Conservation (phyloP, 257 asterid species). For the Solanum bulbocastanum region DNA sequence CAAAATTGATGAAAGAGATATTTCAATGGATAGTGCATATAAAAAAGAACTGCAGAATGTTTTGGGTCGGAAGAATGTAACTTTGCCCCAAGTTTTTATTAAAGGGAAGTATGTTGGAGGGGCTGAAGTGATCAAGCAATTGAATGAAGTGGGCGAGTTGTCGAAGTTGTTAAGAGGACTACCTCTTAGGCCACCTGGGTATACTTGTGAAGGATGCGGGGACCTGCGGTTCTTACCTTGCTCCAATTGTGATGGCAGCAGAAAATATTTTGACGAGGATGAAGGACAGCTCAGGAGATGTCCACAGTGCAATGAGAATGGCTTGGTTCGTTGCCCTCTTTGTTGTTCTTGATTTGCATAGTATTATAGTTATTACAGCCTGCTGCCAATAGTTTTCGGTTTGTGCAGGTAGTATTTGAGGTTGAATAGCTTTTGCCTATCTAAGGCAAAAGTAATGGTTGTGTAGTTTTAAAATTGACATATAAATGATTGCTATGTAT, state of each 20-base stretch:
- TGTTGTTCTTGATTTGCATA: slow-evolving; percentile 6
- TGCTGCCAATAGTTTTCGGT: not conserved
- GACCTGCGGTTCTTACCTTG: slow-evolving; percentile 47
- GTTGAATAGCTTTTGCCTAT: not conserved
- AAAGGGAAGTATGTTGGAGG: slow-evolving; percentile 58
- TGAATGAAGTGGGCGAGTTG: slow-evolving; percentile 43
- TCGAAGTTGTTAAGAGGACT: slow-evolving; percentile 32
- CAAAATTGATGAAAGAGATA: slow-evolving; percentile 69
- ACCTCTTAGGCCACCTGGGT: slow-evolving; percentile 18
- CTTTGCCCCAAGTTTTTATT: slow-evolving; percentile 74
- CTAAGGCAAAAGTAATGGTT: not conserved
- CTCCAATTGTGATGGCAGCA: slow-evolving; percentile 43
- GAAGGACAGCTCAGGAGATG: slow-evolving; percentile 28
- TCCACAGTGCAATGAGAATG: slow-evolving; percentile 13
- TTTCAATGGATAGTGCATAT: slow-evolving; percentile 71
- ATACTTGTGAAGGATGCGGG: slow-evolving; percentile 38
- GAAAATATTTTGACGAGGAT: slow-evolving; percentile 40
- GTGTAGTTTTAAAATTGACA: not conserved
- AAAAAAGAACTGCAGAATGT: slow-evolving; percentile 58
- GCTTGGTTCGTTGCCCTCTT: slow-evolving; percentile 11
- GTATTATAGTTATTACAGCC: not conserved
- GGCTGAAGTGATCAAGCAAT: slow-evolving; percentile 31
- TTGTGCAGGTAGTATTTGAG: not conserved
- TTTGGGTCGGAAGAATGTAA: slow-evolving; percentile 45
- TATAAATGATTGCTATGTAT: not conserved